Conservation (phyloP, 1,139 yeast genomes). For the Zhuliangozyma parablackwelliae region DNA sequence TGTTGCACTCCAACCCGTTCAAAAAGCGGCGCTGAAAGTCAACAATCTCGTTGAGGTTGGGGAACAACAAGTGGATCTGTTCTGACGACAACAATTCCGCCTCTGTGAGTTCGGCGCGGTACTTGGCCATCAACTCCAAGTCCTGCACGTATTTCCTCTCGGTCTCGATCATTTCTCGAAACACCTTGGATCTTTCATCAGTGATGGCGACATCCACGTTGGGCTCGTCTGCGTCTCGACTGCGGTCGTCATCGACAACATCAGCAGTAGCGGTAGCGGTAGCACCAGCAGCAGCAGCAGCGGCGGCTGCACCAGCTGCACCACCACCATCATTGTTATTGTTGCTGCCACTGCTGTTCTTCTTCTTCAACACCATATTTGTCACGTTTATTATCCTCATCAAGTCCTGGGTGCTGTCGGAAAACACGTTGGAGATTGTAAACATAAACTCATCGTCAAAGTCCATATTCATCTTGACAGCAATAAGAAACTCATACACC, state of each 20-base stretch:
- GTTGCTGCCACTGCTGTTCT: slow-evolving; percentile 10
- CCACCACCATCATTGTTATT: slow-evolving; percentile 1
- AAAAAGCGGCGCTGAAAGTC: slow-evolving; percentile 91
- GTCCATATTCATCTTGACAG: slow-evolving; percentile 74
- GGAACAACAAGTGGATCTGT: slow-evolving; percentile 76
- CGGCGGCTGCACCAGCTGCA: slow-evolving; percentile 1
- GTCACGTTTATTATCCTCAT: slow-evolving; percentile 70
- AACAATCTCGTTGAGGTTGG: slow-evolving; percentile 77
- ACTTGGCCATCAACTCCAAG: slow-evolving; percentile 65
- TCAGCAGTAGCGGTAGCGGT: neutral
- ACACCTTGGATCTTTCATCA: slow-evolving; percentile 69
- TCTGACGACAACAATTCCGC: slow-evolving; percentile 73
- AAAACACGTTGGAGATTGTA: slow-evolving; percentile 85
- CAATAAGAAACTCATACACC: slow-evolving; percentile 84
- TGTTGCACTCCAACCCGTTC: slow-evolving; percentile 85
- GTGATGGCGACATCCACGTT: slow-evolving; percentile 27
- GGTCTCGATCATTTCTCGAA: slow-evolving; percentile 79
- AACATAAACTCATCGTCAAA: slow-evolving; percentile 74
- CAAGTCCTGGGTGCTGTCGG: slow-evolving; percentile 76
- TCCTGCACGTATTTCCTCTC: slow-evolving; percentile 93
- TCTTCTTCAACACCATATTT: slow-evolving; percentile 38
- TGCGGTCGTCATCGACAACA: neutral
- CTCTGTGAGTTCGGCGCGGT: slow-evolving; percentile 62
- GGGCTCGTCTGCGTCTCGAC: slow-evolving; percentile 13
- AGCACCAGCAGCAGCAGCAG: neutral